Base-by-base conservation (phyloP, 1,284 basidiomycete genomes). In the Ustilago tritici region DNA sequence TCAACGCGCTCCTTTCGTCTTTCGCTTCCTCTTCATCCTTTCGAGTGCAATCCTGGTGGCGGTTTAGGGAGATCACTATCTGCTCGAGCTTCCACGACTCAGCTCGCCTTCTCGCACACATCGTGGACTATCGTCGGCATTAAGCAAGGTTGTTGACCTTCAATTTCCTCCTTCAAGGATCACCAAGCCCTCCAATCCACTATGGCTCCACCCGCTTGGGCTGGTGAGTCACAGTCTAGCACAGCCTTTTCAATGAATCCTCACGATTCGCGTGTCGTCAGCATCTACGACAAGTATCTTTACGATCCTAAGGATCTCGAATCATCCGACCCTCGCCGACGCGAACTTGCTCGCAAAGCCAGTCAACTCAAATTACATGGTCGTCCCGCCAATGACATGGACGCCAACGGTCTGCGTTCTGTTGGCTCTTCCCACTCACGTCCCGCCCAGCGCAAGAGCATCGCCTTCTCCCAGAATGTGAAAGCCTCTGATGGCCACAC, bases 211-310 rank as follows among this genome's bases (percentile, higher is more conserved):
- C 8, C 58, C 14, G 53, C 61, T 50, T 63, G 73, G 64, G 50
- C 52, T 57, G 74, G 74, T 49, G 74, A 76, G 49, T 76, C 73
- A 11, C 52, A 54, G 31, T 76, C 73, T 55, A 76, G 68, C 53
- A 69, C 69, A 61, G 69, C 65, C 38, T 69, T 68, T 43, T 73
- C 70, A 14, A 57, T 66, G 56, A 77, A 77, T 49, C 70, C 70
- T 28, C 68, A 76, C 41, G 79, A 81, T 40, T 78, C 77, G 36
- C 77, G 79, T n/a, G 71, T 81, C 43, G 68, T 78, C 55, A 80
- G 78, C 59, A 81, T 81, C 70, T 81, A 81, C 61, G 79, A 81
- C 63, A 77, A 79, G 64, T 81, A 81, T 40, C 71, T 81, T 43
- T 81, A 79, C 71, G 78, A 80, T 38, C 76, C 78, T 3, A 76